Evolutionary conservation across 345 rosid species (phyloP).

Genomic region (Rubroshorea leprosula): DNA sequence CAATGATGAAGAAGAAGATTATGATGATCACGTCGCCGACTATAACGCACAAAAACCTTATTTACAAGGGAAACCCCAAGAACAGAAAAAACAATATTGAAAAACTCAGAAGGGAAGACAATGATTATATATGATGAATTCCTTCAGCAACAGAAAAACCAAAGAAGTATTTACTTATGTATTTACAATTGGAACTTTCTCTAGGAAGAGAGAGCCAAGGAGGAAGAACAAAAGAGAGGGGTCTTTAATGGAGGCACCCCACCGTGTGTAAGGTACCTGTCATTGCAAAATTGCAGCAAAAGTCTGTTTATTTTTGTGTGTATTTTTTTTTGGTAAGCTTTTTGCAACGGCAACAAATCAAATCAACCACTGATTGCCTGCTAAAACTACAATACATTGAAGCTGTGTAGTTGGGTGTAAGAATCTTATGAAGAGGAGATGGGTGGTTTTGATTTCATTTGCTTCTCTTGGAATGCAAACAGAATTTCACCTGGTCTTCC

Average conservation of each 20-base stretch:
- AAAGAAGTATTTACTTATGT: no score
- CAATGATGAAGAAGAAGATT: no score
- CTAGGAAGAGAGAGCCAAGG: neutral
- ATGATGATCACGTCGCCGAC: no score
- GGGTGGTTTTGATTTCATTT: neutral
- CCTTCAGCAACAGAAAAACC: no score
- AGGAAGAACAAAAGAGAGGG: neutral
- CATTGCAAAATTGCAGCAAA: neutral
- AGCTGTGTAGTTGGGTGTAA: neutral
- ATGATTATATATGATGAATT: no score
- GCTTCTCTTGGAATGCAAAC: neutral
- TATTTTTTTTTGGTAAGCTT: neutral
- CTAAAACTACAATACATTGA: neutral
- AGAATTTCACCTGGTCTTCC: neutral
- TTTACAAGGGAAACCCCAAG: no score
- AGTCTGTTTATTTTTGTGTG: no score
- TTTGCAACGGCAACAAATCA: neutral
- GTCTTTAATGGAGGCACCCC: neutral
- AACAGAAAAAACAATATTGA: no score
- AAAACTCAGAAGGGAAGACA: no score
- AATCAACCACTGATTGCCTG: neutral
- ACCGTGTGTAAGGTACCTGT: neutral
- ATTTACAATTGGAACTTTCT: no score
- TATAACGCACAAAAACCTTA: no score
- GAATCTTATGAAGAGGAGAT: neutral